A percentile compares a stretch with the other conserved stretches of the same genome.
Evolutionary conservation across 805 yeast genomes (phyloP).

Genomic region (Wickerhamiella slavikovae): DNA sequence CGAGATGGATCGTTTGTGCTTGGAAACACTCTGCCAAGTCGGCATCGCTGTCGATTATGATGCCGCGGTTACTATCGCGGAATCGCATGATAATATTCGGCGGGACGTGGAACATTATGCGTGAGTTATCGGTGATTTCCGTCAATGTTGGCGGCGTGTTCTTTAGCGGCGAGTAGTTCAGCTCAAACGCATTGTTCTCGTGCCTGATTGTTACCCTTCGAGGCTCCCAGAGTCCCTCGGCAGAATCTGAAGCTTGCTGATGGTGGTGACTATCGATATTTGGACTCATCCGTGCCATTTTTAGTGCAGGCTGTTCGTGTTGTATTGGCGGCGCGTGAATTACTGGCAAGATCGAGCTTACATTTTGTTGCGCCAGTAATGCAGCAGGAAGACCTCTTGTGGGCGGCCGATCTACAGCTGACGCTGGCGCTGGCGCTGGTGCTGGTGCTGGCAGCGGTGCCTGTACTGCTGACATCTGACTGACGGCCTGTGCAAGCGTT

Average conservation of each 20-base stretch:
- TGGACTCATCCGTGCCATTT: too few relatives aligned
- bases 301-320: too few relatives aligned
- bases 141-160: constrained; percentile 62
- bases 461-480: too few relatives aligned
- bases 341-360: too few relatives aligned
- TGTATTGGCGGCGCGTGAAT: too few relatives aligned
- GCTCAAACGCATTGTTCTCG: constrained; percentile 25
- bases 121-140: constrained; percentile 65
- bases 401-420: too few relatives aligned
- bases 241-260: neutral
- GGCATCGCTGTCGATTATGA: constrained; percentile 23
- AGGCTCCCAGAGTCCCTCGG: neutral
- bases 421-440: too few relatives aligned
- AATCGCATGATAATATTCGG: constrained; percentile 19
- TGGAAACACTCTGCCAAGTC: constrained; percentile 29
- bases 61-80: constrained; percentile 15
- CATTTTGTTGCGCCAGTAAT: too few relatives aligned
- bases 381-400: too few relatives aligned
- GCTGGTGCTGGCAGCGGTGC: too few relatives aligned
- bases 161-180: constrained; percentile 40
- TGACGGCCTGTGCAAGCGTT: too few relatives aligned
- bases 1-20: constrained; percentile 22
- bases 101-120: constrained; percentile 43
- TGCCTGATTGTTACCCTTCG: constrained; percentile 16
- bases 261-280: too few relatives aligned